A percentile compares a stretch with the other conserved stretches of the same genome.
phyloP scores from a whole-genome alignment of 1,139 yeast species.

The Eremothecium sinecaudum region DNA sequence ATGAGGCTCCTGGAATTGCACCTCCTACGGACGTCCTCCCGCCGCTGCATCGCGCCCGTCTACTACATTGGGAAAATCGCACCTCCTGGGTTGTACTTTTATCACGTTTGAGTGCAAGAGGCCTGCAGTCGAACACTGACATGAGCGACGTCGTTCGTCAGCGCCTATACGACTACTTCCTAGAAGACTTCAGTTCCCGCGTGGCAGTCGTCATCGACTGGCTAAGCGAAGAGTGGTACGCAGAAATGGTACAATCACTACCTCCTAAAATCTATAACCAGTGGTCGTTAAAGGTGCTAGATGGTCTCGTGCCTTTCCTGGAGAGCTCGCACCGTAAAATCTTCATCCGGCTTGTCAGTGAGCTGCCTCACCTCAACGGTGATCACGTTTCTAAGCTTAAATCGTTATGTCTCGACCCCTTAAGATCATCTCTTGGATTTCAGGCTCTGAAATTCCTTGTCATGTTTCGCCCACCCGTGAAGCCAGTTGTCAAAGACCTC shows the following conservation, averaged over 20 bases:
- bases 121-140: slow-evolving; percentile 37
- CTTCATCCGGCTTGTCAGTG: slow-evolving; percentile 75
- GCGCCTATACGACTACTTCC: slow-evolving; percentile 61
- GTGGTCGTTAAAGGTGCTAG: slow-evolving; percentile 69
- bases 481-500: slow-evolving; percentile 54
- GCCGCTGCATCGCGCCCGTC: slow-evolving; percentile 20
- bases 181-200: slow-evolving; percentile 62
- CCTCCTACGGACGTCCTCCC: slow-evolving; percentile 22
- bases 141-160: slow-evolving; percentile 57
- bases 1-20: slow-evolving; percentile 13
- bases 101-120: slow-evolving; percentile 73
- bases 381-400: slow-evolving; percentile 54
- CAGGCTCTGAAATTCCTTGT: slow-evolving; percentile 71
- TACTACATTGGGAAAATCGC: slow-evolving; percentile 34
- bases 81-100: slow-evolving; percentile 74
- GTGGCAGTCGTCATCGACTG: slow-evolving; percentile 80
- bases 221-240: slow-evolving; percentile 95
- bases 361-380: slow-evolving; percentile 64
- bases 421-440: slow-evolving; percentile 68
- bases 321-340: slow-evolving; percentile 72
- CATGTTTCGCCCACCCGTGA: slow-evolving; percentile 85
- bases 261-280: slow-evolving; percentile 42
- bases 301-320: slow-evolving; percentile 71
- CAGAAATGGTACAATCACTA: slow-evolving; percentile 34
- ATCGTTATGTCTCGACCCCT: slow-evolving; percentile 79